phyloP scores from a whole-genome alignment of 768 basidiomycete genomes.

The Paxillus rubicundulus region DNA sequence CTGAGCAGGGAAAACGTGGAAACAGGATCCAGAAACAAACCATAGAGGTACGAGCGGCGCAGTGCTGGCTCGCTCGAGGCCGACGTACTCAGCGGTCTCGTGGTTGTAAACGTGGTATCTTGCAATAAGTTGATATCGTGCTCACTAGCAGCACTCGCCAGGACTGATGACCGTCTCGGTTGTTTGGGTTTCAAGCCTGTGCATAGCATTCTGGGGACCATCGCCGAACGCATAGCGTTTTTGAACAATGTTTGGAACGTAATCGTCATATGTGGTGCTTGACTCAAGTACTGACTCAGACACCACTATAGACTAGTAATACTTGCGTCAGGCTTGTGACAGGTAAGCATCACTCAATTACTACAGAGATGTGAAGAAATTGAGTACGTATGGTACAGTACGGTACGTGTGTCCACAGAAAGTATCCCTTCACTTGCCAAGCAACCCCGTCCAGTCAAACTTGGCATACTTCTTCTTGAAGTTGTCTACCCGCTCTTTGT shows the following conservation, averaged over 20 bases:
- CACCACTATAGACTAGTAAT: too few relatives aligned
- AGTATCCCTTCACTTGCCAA: conserved; percentile 37
- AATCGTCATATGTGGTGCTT: too few relatives aligned
- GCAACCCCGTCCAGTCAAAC: conserved; percentile 81
- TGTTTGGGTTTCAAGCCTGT: conserved; percentile 4
- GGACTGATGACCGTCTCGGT: background rate
- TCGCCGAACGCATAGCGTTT: background rate
- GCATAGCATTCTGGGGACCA: background rate
- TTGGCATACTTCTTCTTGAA: conserved; percentile 76
- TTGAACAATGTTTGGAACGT: background rate
- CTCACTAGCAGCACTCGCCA: background rate
- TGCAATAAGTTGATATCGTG: background rate
- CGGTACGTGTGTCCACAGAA: background rate
- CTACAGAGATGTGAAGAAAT: background rate
- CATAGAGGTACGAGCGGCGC: conserved; percentile 64
- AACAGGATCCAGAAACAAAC: conserved; percentile 17
- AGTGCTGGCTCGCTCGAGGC: conserved; percentile 21
- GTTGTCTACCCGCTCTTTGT: conserved; percentile 63
- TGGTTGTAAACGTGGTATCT: background rate
- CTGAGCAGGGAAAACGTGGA: background rate
- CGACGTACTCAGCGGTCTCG: conserved; percentile 17
- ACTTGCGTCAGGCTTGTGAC: too few relatives aligned
- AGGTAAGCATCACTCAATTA: background rate
- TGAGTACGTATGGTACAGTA: background rate
- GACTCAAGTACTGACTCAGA: too few relatives aligned